These are phyloP conservation scores for Leptographium procerum DNA, from an alignment of 2,329 filamentous ascomycete genomes.

Conservation along the genomic window DNA sequence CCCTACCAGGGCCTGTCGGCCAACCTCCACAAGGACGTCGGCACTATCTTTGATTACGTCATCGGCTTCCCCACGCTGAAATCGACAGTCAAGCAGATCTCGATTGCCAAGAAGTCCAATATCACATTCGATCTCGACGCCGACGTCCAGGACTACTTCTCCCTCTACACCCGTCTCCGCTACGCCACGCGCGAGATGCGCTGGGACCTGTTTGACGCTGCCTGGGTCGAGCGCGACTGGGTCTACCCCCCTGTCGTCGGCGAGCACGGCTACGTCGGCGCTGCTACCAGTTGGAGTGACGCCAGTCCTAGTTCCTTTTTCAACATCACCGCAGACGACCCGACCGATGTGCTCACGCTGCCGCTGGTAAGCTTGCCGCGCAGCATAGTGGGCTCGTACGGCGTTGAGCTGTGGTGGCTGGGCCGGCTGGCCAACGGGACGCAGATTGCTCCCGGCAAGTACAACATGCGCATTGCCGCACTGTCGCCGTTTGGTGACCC, in stretches of 20 bases:
- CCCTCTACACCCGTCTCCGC: not conserved
- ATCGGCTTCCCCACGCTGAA: not conserved
- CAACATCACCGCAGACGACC: constrained; percentile 1
- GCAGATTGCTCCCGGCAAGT: constrained; percentile 21
- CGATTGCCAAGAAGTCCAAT: not conserved
- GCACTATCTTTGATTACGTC: not conserved
- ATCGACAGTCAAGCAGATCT: not conserved
- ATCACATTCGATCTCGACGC: not conserved
- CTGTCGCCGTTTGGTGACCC: constrained; percentile 6
- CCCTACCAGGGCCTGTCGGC: constrained; percentile 17
- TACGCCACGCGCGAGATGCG: constrained; percentile 13
- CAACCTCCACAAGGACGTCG: constrained; percentile 4
- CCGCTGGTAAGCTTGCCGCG: constrained; percentile 14
- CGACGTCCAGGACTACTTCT: not conserved
- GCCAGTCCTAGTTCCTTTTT: not conserved
- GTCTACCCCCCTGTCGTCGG: constrained; percentile 7
- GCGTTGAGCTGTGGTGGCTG: constrained; percentile 11
- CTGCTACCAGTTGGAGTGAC: constrained; percentile 9
- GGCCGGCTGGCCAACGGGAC: constrained; percentile 17
- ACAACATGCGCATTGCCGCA: constrained; percentile 15
- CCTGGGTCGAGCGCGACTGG: constrained; percentile 6
- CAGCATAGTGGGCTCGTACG: constrained; percentile 9
- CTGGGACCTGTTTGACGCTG: constrained; percentile 17
- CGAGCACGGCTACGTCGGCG: constrained; percentile 5
- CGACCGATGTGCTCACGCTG: constrained; percentile 7